These are phyloP conservation scores for Citrus medica DNA, from an alignment of 345 rosid genomes.

Conservation along the genomic window DNA sequence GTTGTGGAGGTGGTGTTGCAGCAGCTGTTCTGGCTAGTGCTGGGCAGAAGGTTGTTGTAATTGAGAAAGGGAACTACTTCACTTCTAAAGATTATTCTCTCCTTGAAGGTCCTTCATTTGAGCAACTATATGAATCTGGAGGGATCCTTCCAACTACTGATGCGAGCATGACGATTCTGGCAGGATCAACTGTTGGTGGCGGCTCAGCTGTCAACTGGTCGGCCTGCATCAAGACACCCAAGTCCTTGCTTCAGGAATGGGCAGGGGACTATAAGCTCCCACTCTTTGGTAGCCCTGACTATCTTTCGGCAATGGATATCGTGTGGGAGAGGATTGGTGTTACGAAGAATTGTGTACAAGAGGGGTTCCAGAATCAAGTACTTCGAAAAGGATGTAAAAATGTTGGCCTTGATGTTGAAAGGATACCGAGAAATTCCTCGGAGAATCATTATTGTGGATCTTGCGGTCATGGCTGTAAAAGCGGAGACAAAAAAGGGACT, in stretches of 20 bases:
- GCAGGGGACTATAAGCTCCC: constrained; percentile 39
- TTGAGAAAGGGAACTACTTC: constrained; percentile 85
- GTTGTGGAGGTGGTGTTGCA: constrained; percentile 94
- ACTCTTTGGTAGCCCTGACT: constrained; percentile 47
- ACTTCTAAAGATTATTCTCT: constrained; percentile 48
- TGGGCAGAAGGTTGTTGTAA: constrained; percentile 67
- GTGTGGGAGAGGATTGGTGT: constrained; percentile 76
- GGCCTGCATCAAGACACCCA: constrained; percentile 74
- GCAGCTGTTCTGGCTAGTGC: constrained; percentile 73
- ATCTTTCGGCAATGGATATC: constrained; percentile 55
- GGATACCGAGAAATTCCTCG: constrained; percentile 66
- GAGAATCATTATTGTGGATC: constrained; percentile 79
- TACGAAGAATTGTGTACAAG: constrained; percentile 48
- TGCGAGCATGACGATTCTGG: constrained; percentile 39
- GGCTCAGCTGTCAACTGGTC: constrained; percentile 95
- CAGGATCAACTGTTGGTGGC: constrained; percentile 87
- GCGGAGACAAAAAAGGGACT: constrained; percentile 83
- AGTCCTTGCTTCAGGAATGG: constrained; percentile 69
- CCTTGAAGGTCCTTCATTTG: constrained; percentile 58
- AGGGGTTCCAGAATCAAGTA: constrained; percentile 73
- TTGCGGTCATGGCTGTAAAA: constrained; percentile 76
- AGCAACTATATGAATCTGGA: constrained; percentile 61
- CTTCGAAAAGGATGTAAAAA: constrained; percentile 75
- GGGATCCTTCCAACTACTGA: constrained; percentile 48
- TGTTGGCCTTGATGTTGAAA: constrained; percentile 52